Evolutionary conservation across 169 alveolate genomes (phyloP), one percentile per base, ranked within the genome.

Genomic region (Perkinsus marinus): DNA sequence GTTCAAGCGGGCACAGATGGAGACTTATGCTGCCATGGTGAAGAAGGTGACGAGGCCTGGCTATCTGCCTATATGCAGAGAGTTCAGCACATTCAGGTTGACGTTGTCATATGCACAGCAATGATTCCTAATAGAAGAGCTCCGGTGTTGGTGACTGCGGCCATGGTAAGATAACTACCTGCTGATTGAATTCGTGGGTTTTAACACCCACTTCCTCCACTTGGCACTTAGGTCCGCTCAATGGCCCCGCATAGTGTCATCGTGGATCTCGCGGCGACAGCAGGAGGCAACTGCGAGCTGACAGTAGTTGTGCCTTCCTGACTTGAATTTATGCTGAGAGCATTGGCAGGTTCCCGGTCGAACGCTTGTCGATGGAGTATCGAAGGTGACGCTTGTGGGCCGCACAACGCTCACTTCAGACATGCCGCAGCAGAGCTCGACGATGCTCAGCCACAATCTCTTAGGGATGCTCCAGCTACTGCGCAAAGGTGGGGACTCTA

Each of bases 231-330:
- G 79, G 96, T 96, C 34, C 95, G 93, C 68, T 90, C 95, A 38
- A 96, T 97, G 98, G 95, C 93, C 89, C 93, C 95, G 68, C 98
- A 98, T 39, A 94, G 97, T 46, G 98, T 97, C 57, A 97, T 97
- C 92, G 98, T 97, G 0, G 99, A 97, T 94, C 94, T 97, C 93
- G 97, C 98, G 19, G 97, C 99, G 68, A 98, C 95, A 93, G 94
- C 97, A 92, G 99, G 99, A 43, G 99, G 99, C 89, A 97, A 97
- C 94, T 95, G 97, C 89, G 96, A 94, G 91, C 93, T 95, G 38
- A 94, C 97, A 19, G 91, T 93, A 94, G 89, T 90, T 97, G 26
- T 9, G 68, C 68, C 68, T 17, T 17, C 68, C 9, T 43, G 68
- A 9, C 17, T 17, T 17, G 68, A 10, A 9, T 17, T 10, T 43